Conservation (phyloP, 345 rosid genomes). For the Luvunga scandens region DNA sequence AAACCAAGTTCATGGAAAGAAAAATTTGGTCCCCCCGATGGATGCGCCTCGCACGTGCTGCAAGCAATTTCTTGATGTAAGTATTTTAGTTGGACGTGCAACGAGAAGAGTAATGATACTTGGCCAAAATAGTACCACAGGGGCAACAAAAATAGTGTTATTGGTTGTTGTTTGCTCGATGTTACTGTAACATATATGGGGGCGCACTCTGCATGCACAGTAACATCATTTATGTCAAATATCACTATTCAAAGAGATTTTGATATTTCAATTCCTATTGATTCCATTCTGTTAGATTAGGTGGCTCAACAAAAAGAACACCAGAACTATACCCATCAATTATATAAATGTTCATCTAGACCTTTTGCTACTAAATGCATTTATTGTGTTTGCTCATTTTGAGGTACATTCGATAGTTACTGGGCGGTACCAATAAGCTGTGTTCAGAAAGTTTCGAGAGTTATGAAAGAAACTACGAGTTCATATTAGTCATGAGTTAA, state of each 20-base stretch:
- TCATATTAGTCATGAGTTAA: too few relatives aligned
- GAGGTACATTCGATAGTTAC: neutral
- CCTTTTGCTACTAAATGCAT: neutral
- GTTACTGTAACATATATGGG: too few relatives aligned
- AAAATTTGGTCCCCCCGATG: neutral
- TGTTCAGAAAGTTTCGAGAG: too few relatives aligned
- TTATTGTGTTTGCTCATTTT: neutral
- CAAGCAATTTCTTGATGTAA: neutral
- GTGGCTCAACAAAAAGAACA: neutral
- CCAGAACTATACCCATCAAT: neutral
- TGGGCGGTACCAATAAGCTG: too few relatives aligned
- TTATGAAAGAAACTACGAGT: too few relatives aligned
- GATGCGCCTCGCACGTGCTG: neutral
- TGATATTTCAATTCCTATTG: neutral
- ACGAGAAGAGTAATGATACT: neutral
- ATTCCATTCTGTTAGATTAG: neutral
- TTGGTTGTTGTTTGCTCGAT: too few relatives aligned
- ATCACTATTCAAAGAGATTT: too few relatives aligned
- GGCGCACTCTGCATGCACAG: too few relatives aligned
- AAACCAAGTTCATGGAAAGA: neutral
- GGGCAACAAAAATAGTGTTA: too few relatives aligned
- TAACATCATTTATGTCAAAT: too few relatives aligned
- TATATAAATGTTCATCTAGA: neutral
- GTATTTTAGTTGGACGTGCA: neutral
- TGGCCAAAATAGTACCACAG: too few relatives aligned